These are phyloP conservation scores for Amanita inopinata DNA, from an alignment of 768 basidiomycete genomes.

Conservation along the genomic window DNA sequence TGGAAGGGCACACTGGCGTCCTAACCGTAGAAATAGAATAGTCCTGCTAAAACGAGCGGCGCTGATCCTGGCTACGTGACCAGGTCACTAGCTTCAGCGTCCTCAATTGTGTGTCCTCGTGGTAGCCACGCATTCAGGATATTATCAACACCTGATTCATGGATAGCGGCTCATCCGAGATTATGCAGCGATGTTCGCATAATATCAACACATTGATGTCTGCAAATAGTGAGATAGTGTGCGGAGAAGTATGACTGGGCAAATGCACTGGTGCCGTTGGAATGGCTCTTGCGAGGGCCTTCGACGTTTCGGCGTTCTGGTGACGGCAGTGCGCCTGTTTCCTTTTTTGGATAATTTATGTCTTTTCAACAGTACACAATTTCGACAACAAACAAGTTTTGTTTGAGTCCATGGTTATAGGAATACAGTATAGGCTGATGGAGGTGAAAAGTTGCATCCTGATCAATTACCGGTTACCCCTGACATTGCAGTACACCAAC, in stretches of 20 bases:
- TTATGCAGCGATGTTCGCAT: constrained; percentile 38
- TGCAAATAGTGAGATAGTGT: constrained; percentile 19
- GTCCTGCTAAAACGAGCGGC: constrained; percentile 3
- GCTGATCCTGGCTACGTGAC: constrained; percentile 3
- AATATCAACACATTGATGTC: constrained; percentile 30
- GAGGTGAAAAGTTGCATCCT: too few species aligned
- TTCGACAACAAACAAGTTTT: too few species aligned
- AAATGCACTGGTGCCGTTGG: constrained; percentile 16
- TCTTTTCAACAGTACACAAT: too few species aligned
- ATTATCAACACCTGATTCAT: constrained; percentile 30
- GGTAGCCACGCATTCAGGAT: constrained; percentile 42
- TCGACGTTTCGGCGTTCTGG: too few species aligned
- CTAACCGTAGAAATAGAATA: constrained; percentile 16
- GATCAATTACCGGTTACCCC: too few species aligned
- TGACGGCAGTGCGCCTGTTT: too few species aligned
- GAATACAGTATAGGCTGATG: too few species aligned
- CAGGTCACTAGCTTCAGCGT: constrained; percentile 21
- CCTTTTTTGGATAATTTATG: too few species aligned
- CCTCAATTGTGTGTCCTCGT: constrained; percentile 22
- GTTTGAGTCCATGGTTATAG: too few species aligned
- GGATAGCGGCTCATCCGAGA: constrained; percentile 26
- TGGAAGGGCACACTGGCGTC: constrained; percentile 33
- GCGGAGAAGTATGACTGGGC: constrained; percentile 16
- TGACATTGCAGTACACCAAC: too few species aligned
- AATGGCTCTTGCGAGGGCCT: too few species aligned